Evolutionary conservation across 129 eudicot genomes (phyloP), one percentile per base, ranked within the genome.

Genomic region (Centella asiatica): DNA sequence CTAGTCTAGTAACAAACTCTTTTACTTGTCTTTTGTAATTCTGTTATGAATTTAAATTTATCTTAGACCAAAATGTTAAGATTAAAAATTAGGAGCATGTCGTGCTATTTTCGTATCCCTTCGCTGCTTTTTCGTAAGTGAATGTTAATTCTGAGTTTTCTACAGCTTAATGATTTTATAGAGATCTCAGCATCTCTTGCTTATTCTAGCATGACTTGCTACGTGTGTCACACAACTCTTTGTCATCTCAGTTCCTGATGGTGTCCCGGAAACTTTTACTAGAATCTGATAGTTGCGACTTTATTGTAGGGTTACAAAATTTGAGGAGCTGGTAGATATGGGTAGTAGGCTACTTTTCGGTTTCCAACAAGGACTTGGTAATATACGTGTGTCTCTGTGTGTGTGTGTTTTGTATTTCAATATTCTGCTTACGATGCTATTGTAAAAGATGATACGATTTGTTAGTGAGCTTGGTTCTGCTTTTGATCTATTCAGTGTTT

Each of bases 281-380:
- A 26, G 55, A 6, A 69, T 50, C 62, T 72, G 47, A 26, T 57
- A 44, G 49, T 2, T 27, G 40, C 26, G 54, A 37, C 60, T 62
- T 45, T 48, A 68, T 69, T 37, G 9, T 51, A 86, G 95, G 80
- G 66, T 83, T 57, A 70, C 88, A 37, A 76, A 83, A 70, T 79
- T 78, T 59, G 95, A 90, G 40, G 95, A 90, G 72, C 78, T 83
- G 44, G 77, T 75, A 54, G 65, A 64, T 48, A 66, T 62, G 39
- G 87, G 93, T 51, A 67, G 64, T 72, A 81, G 56, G 55, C 75
- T 78, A 4, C 89, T 86, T 29, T 66, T 53, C 45, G 65, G 69
- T 62, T 90, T 90, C 45, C 94, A 70, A 62, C 94, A 81, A 79
- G 85, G 76, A 4, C 89, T 90, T 60, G 89, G 95, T 87, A 31